phyloP scores from a whole-genome alignment of 164 flowering plant species.

The Malania oleifera region DNA sequence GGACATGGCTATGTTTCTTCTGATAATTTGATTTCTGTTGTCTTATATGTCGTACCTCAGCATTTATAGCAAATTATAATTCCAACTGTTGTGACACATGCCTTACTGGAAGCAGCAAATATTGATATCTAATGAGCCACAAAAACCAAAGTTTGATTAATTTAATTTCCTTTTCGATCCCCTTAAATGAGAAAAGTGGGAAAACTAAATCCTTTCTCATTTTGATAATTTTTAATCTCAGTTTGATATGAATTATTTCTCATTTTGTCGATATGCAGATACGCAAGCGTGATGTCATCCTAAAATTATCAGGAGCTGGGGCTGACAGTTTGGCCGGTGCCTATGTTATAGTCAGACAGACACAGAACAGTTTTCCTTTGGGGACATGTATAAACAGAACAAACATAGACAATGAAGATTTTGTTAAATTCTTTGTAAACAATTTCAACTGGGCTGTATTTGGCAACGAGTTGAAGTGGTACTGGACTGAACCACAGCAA shows the following conservation, averaged over 20 bases:
- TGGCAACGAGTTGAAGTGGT: constrained; percentile 94
- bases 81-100: too few species aligned
- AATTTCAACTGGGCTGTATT: constrained; percentile 94
- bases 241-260: too few species aligned
- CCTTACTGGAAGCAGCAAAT: too few species aligned
- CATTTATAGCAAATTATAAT: too few species aligned
- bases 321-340: constrained; percentile 32
- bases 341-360: constrained; percentile 57
- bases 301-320: constrained; percentile 55
- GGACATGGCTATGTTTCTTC: too few species aligned
- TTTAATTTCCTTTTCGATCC: too few species aligned
- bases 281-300: constrained; percentile 80
- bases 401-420: constrained; percentile 91
- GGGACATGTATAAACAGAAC: constrained; percentile 73
- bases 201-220: too few species aligned
- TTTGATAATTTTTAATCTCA: background rate
- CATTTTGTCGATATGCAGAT: constrained; percentile 41
- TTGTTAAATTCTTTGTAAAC: constrained; percentile 62
- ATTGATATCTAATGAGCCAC: too few species aligned
- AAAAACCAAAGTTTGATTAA: too few species aligned
- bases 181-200: too few species aligned
- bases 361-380: constrained; percentile 73
- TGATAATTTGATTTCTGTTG: too few species aligned
- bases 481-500: constrained; percentile 79
- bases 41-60: too few species aligned